Evolutionary conservation across 345 rosid genomes (phyloP).

Genomic region (Limnanthes douglasii): DNA sequence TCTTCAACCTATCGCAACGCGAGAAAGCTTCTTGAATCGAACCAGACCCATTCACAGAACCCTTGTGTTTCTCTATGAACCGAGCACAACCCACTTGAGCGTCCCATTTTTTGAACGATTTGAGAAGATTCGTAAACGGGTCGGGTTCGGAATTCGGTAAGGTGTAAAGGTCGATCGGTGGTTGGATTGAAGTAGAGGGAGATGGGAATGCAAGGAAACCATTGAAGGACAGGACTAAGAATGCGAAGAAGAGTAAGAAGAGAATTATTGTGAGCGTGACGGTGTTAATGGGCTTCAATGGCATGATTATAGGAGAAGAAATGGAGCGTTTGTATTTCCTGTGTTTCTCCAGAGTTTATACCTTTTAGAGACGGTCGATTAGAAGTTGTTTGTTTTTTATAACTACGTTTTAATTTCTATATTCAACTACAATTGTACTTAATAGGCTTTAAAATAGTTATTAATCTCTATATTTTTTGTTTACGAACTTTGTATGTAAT

Average conservation of each 20-base stretch:
- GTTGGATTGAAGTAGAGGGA: conserved; percentile 18
- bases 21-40: conserved; percentile 35
- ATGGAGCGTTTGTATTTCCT: too few species aligned
- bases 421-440: too few species aligned
- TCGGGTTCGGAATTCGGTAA: conserved; percentile 12
- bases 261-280: conserved; percentile 19
- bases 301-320: too few species aligned
- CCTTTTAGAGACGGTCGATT: too few species aligned
- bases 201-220: conserved; percentile 73
- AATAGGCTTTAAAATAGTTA: too few species aligned
- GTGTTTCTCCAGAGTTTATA: too few species aligned
- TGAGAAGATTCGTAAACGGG: conserved; percentile 43
- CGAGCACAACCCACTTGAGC: conserved; percentile 64
- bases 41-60: conserved; percentile 24
- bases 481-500: too few species aligned
- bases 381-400: too few species aligned
- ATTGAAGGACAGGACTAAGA: conserved; percentile 57
- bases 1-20: conserved; percentile 34
- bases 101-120: conserved; percentile 63
- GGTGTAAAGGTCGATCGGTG: conserved; percentile 2
- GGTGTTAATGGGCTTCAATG: conserved; percentile 40
- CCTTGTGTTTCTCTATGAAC: conserved; percentile 30
- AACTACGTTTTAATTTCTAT: too few species aligned
- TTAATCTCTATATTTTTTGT: too few species aligned
- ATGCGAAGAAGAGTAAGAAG: conserved; percentile 46